Evolutionary conservation across 345 rosid genomes (phyloP).

Genomic region (Durio zibethinus): DNA sequence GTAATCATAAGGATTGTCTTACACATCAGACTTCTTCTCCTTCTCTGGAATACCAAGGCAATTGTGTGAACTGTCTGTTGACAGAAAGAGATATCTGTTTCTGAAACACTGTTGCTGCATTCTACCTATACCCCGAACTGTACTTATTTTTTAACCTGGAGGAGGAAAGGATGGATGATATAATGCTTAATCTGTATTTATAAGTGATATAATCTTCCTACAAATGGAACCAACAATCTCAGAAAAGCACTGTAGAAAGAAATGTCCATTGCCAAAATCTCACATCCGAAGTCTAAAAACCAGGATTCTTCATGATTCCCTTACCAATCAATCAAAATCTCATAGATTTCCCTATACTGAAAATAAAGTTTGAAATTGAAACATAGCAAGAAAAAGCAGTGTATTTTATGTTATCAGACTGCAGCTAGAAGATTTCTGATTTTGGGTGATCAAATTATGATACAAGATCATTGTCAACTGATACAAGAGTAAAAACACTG

Average conservation of each 20-base stretch:
- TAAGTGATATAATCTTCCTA: too few species aligned
- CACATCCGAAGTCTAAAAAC: not conserved
- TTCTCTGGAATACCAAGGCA: not conserved
- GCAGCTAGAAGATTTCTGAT: not conserved
- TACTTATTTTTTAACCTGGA: not conserved
- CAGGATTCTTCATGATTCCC: not conserved
- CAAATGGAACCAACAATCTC: too few species aligned
- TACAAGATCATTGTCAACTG: not conserved
- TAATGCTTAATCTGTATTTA: not conserved
- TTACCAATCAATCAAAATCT: not conserved
- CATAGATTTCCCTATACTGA: not conserved
- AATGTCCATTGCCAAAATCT: not conserved
- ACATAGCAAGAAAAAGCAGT: not conserved
- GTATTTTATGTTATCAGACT: not conserved
- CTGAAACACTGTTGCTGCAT: not conserved
- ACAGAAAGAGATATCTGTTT: not conserved
- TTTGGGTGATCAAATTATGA: not conserved
- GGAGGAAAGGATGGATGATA: not conserved
- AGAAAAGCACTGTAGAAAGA: too few species aligned
- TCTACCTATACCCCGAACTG: not conserved
- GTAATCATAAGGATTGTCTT: not conserved
- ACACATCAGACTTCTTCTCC: not conserved
- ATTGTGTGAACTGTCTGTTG: not conserved
- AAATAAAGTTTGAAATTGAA: not conserved
- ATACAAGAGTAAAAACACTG: not conserved